Conservation (phyloP, 805 yeast species). For the Schizosaccharomyces japonicus region DNA sequence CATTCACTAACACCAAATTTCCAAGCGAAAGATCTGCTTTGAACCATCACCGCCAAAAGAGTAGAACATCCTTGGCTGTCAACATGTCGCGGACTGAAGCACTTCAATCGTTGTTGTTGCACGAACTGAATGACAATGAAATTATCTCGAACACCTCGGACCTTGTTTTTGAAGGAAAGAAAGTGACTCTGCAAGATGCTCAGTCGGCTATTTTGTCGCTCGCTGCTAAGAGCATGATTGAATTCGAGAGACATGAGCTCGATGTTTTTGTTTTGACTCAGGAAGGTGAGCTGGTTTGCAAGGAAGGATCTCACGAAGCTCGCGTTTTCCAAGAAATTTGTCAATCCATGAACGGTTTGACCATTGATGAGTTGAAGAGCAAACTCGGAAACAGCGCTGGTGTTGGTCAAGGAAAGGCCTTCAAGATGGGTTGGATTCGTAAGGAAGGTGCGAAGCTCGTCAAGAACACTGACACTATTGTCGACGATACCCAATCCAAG, state of each 20-base stretch:
- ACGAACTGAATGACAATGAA: neutral
- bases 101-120: neutral
- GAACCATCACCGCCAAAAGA: too few species aligned
- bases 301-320: constrained; percentile 3
- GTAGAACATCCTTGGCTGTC: too few species aligned
- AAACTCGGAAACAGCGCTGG: constrained; percentile 26
- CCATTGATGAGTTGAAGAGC: neutral
- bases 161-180: neutral
- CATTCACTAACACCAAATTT: too few species aligned
- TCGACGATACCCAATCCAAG: constrained; percentile 42
- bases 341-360: neutral
- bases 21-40: too few species aligned
- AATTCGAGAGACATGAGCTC: neutral
- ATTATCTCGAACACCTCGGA: neutral
- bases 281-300: neutral
- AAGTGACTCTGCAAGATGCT: neutral
- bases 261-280: neutral
- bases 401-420: constrained; percentile 91
- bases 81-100: neutral
- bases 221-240: constrained; percentile 3
- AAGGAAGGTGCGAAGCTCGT: constrained; percentile 68
- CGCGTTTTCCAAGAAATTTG: neutral
- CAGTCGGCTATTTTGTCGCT: constrained; percentile 4
- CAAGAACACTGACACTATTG: constrained; percentile 21
- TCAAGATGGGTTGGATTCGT: constrained; percentile 87